phyloP scores from a whole-genome alignment of 306 rosid genomes.

The Ammopiptanthus mongolicus region DNA sequence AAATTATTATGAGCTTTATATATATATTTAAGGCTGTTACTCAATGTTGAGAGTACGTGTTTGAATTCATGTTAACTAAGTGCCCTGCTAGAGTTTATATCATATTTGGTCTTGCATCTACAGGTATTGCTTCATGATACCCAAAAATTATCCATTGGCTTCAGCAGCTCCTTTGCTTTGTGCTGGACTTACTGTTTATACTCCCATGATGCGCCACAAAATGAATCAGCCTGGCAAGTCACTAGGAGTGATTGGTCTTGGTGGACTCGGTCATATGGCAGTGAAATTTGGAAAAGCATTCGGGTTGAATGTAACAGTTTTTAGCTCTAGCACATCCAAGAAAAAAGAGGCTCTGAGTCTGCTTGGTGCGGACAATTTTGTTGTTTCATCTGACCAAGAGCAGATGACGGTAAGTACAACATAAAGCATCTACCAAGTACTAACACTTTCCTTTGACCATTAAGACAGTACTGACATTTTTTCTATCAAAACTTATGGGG shows the following conservation, averaged over 20 bases:
- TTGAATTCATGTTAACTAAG: too few relatives aligned
- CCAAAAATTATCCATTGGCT: too few relatives aligned
- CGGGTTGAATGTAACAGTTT: constrained; percentile 62
- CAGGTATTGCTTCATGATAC: constrained; percentile 51
- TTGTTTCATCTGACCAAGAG: constrained; percentile 64
- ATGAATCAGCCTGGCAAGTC: constrained; percentile 92
- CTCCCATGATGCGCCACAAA: constrained; percentile 79
- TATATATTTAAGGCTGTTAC: too few relatives aligned
- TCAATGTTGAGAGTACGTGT: too few relatives aligned
- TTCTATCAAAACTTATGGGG: constrained; percentile 4
- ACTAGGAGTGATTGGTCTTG: constrained; percentile 87
- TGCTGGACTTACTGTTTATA: constrained; percentile 84
- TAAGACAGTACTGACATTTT: background rate
- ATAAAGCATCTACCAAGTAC: background rate
- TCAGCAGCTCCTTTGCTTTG: constrained; percentile 38
- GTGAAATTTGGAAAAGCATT: constrained; percentile 86
- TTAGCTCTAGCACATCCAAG: constrained; percentile 83
- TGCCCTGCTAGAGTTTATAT: too few relatives aligned
- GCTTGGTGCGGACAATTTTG: constrained; percentile 80
- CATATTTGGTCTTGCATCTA: background rate
- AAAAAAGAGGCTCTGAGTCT: constrained; percentile 66
- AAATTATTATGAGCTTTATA: too few relatives aligned
- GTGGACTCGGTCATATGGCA: constrained; percentile 95
- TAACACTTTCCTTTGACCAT: background rate
- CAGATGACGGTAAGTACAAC: constrained; percentile 56